phyloP scores from a whole-genome alignment of 2,329 filamentous ascomycete genomes.

The Chaetomiaceae sp. region DNA sequence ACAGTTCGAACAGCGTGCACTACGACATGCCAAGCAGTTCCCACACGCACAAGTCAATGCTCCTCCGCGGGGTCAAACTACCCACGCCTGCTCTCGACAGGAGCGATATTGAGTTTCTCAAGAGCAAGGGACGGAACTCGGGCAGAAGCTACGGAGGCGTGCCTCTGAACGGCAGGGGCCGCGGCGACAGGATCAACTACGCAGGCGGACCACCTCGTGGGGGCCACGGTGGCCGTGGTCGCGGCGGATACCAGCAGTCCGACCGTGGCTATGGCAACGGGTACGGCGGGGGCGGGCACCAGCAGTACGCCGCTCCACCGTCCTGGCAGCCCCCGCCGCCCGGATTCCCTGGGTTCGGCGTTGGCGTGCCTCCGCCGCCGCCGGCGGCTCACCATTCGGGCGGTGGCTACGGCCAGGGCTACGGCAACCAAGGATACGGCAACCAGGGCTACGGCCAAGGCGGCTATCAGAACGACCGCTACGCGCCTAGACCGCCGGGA shows the following conservation, averaged over 20 bases:
- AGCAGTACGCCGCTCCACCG: constrained; percentile 23
- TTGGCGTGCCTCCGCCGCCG: constrained; percentile 41
- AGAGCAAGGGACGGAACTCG: constrained; percentile 56
- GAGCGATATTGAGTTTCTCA: constrained; percentile 68
- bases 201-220: constrained; percentile 26
- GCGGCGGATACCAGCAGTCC: constrained; percentile 16
- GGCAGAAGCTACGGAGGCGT: constrained; percentile 66
- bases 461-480: constrained; percentile 1
- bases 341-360: constrained; percentile 38
- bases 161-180: constrained; percentile 35
- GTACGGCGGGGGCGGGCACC: background rate
- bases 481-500: background rate
- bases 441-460: too few relatives aligned
- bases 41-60: constrained; percentile 85
- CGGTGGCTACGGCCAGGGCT: constrained; percentile 14
- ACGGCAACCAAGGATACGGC: constrained; percentile 10
- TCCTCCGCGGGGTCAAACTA: constrained; percentile 75
- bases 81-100: constrained; percentile 65
- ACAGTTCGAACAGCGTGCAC: constrained; percentile 55
- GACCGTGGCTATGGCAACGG: constrained; percentile 15
- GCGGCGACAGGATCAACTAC: constrained; percentile 50
- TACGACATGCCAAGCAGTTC: constrained; percentile 73
- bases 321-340: constrained; percentile 35
- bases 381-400: constrained; percentile 28
- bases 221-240: constrained; percentile 12